A percentile compares a stretch with the other conserved stretches of the same genome.
These are phyloP conservation scores for Tephrocybe rancida DNA, from an alignment of 768 basidiomycete species.

Conservation along the genomic window DNA sequence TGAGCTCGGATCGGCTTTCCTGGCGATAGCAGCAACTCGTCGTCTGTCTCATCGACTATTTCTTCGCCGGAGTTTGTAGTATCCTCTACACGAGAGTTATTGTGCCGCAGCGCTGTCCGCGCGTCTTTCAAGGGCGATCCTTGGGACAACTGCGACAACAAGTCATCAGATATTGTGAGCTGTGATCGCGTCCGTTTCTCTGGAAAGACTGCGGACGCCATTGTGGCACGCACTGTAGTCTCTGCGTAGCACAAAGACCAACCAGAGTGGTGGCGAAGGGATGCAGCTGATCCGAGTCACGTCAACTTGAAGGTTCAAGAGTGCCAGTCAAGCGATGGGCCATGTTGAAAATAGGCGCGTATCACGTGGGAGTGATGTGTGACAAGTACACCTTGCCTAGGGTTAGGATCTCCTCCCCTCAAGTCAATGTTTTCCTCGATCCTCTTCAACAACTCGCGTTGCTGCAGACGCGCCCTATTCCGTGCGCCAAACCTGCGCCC, in stretches of 20 bases:
- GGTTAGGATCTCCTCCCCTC: conserved; percentile 9
- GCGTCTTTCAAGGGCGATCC: conserved; percentile 59
- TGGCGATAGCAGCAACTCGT: conserved; percentile 51
- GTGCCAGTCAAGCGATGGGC: background rate
- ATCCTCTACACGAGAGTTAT: conserved; percentile 7
- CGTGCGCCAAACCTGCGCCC: background rate
- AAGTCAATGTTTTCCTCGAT: conserved; percentile 17
- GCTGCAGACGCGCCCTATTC: conserved; percentile 3
- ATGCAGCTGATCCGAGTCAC: conserved; percentile 8
- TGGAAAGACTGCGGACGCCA: conserved; percentile 19
- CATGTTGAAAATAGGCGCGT: conserved; percentile 30
- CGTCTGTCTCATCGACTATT: conserved; percentile 37
- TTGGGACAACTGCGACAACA: conserved; percentile 43
- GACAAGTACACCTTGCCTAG: conserved; percentile 1
- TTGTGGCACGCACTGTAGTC: background rate
- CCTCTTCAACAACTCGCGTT: background rate
- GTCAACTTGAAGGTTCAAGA: conserved; percentile 8
- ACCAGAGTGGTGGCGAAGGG: background rate
- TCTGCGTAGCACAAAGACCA: background rate
- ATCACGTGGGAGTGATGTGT: conserved; percentile 26
- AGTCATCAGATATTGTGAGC: conserved; percentile 45
- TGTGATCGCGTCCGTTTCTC: conserved; percentile 55
- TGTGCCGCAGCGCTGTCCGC: conserved; percentile 33
- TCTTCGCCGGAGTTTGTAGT: conserved; percentile 6
- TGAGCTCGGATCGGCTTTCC: conserved; percentile 30